Conservation (phyloP, 257 asterid genomes). For the Solanum arcanum region DNA sequence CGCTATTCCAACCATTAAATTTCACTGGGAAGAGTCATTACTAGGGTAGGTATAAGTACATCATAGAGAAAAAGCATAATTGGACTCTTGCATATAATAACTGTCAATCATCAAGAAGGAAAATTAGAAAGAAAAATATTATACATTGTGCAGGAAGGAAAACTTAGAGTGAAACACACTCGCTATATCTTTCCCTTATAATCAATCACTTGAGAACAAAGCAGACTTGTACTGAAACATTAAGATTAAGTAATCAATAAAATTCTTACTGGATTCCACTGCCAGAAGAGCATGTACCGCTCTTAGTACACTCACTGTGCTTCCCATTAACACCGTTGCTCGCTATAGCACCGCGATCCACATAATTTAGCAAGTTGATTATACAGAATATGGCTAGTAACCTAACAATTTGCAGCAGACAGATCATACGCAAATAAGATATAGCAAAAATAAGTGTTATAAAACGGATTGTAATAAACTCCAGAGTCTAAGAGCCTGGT, state of each 20-base stretch:
- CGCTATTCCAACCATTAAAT: not conserved
- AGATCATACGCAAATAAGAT: not conserved
- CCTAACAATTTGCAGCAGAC: constrained; percentile 8
- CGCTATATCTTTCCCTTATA: not conserved
- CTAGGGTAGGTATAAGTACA: not conserved
- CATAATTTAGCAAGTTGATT: constrained; percentile 22
- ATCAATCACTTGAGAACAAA: not conserved
- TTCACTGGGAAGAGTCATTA: not conserved
- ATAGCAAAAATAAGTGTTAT: not conserved
- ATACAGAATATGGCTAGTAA: constrained; percentile 23
- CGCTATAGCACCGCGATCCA: constrained; percentile 31
- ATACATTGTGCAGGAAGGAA: not conserved
- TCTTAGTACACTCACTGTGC: constrained; percentile 8
- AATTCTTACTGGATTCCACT: constrained; percentile 21
- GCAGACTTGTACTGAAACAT: not conserved
- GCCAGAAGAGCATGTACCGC: constrained; percentile 22
- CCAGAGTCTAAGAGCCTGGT: not conserved
- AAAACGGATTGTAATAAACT: not conserved
- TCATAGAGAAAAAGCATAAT: not conserved
- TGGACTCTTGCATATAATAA: not conserved
- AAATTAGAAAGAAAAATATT: not conserved
- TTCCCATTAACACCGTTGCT: constrained; percentile 36
- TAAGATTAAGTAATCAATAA: not conserved
- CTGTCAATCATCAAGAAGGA: not conserved
- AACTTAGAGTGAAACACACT: not conserved